Evolutionary conservation across 306 rosid genomes (phyloP), one percentile per base, ranked within the genome.

Genomic region (Cyamopsis tetragonoloba): DNA sequence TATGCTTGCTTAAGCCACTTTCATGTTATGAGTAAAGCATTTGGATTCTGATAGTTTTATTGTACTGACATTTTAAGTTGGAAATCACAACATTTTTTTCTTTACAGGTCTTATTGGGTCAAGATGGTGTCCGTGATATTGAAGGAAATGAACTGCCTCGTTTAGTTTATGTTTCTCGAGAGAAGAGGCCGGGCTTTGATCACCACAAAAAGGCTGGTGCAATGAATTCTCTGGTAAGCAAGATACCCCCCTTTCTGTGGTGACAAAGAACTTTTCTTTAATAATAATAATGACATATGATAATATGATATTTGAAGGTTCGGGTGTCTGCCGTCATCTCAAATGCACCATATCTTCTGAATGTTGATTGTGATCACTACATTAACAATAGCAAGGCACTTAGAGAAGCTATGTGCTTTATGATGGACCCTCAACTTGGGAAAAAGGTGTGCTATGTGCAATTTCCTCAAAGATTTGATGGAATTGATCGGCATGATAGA

Each of bases 151-250:
- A 93, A 68, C 68, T 93, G 53, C 99, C 97, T n/a, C 87, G 89
- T 32, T 65, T 93, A 59, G 84, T 93, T 51, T 93, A 93, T 77
- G 96, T 86, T 64, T 93, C 97, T 77, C 87, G 99, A 37, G 99
- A 93, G 73, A 93, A 93, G 85, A 87, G 99, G 66, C 99, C 96
- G 7, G 96, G 99, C 20, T 93, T 90, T 71, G 96, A 93, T 3
- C 99, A 88, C 79, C 97, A 93, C 81, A 93, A 93, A 68, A 93
- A 90, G 85, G 97, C 97, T 14, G 99, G 98, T 9, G 99, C 99
- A 51, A 93, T 90, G 99, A 93, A 93, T 80, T 27, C 99, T 75
- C 78, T 90, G 81, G 99, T 93, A 82, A 61, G 57, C 10, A 9
- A 57, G 13, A 31, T 51, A 14, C 20, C 27, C n/a, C n/a, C n/a